Evolutionary conservation across 108 stramenopile species (phyloP).

Genomic region (Skeletonema menzelii): DNA sequence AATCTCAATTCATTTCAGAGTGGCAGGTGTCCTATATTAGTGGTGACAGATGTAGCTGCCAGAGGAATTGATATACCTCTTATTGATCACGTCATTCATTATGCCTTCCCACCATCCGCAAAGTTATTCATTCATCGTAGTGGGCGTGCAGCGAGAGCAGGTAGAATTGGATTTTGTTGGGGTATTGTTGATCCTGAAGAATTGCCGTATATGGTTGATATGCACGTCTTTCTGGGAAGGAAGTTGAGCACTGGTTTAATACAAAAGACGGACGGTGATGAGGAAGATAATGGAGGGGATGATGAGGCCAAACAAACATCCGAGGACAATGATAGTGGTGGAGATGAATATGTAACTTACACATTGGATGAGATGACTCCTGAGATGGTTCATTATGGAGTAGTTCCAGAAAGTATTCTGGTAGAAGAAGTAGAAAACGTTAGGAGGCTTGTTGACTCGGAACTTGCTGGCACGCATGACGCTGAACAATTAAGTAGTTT

Average conservation of each 20-base stretch:
- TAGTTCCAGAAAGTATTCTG: slow-evolving; percentile 90
- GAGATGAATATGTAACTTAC: slow-evolving; percentile 63
- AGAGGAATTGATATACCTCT: slow-evolving; percentile 98
- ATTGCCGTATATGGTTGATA: slow-evolving; percentile 96
- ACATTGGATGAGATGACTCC: slow-evolving; percentile 91
- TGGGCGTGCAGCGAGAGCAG: slow-evolving; percentile 94
- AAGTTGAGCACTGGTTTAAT: slow-evolving; percentile 54
- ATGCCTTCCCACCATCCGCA: slow-evolving; percentile 91
- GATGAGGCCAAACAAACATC: slow-evolving; percentile 3
- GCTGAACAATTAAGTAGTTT: slow-evolving; percentile 67
- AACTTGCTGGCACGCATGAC: slow-evolving; percentile 70
- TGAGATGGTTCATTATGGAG: slow-evolving; percentile 97
- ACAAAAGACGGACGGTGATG: slow-evolving; percentile 24
- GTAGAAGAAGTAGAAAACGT: slow-evolving; percentile 93
- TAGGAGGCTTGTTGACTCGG: slow-evolving; percentile 77
- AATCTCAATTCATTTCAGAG: slow-evolving; percentile 89
- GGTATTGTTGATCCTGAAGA: slow-evolving; percentile 96
- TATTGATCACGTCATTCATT: slow-evolving; percentile 98
- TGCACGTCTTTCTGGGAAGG: slow-evolving; percentile 94
- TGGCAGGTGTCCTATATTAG: slow-evolving; percentile 80
- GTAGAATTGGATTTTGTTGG: slow-evolving; percentile 90
- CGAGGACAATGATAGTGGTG: slow-evolving; percentile 27
- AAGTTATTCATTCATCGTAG: slow-evolving; percentile 97
- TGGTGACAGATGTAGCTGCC: slow-evolving; percentile 98
- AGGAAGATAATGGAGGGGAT: slow-evolving; percentile 29